phyloP scores from a whole-genome alignment of 805 yeast species.

The Yarrowia phangngaensis region DNA sequence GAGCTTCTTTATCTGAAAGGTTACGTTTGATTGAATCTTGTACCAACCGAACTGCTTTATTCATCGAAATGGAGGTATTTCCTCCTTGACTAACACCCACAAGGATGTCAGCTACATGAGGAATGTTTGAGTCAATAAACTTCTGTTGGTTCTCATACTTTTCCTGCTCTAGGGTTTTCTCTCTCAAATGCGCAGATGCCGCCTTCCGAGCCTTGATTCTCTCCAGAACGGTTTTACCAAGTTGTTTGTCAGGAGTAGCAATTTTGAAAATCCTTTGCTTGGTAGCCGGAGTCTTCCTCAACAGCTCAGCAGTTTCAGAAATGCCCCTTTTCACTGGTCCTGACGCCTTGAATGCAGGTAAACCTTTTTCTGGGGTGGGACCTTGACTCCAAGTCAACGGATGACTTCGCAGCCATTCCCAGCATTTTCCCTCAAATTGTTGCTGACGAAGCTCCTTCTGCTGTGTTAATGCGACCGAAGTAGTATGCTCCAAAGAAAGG shows the following conservation, averaged over 20 bases:
- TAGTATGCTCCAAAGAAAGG: slow-evolving; percentile 1
- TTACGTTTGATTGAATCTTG: slow-evolving; percentile 4
- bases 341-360: not conserved
- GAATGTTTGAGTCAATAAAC: slow-evolving; percentile 15
- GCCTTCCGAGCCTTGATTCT: slow-evolving; percentile 38
- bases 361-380: slow-evolving; percentile 4
- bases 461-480: slow-evolving; percentile 1
- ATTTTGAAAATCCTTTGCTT: slow-evolving; percentile 15
- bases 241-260: slow-evolving; percentile 16
- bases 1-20: slow-evolving; percentile 5
- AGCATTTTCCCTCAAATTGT: slow-evolving; percentile 15
- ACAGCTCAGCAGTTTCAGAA: not conserved
- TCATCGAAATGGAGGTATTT: not conserved
- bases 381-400: not conserved
- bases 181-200: slow-evolving; percentile 1
- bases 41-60: slow-evolving; percentile 1
- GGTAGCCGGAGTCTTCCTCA: slow-evolving; percentile 4
- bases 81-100: not conserved
- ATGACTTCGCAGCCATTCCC: slow-evolving; percentile 7
- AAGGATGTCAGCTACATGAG: not conserved
- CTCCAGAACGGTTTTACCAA: slow-evolving; percentile 33
- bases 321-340: not conserved
- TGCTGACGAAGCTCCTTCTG: slow-evolving; percentile 7
- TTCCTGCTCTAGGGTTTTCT: not conserved
- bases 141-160: not conserved